Evolutionary conservation across 768 basidiomycete species (phyloP), one percentile per base, ranked within the genome.

Genomic region (Serendipita sp.): DNA sequence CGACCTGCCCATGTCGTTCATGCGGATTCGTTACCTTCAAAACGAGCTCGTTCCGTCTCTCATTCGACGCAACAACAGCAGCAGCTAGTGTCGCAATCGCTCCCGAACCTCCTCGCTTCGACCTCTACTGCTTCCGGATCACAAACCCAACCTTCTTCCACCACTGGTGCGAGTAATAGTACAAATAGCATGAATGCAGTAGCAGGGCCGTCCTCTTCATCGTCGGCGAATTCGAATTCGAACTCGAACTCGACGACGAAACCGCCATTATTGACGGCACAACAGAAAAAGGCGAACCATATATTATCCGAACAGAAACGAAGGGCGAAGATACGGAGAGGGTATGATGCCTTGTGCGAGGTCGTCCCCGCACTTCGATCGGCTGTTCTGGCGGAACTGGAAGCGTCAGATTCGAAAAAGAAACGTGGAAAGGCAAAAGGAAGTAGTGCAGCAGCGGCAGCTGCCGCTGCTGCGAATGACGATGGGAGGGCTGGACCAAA

Each of bases 231-330:
- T 46, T 13, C 45, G 18, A 46, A 13, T 24, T 24, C 24, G 24
- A 24, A 18, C 45, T 46, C 45, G 45, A 13, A 46, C 45, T 18
- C 48, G 48, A 18, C 48, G n/a, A 51, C 48, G n/a, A 75, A 77
- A 64, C 72, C 75, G 2, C 68, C 75, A 5, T 78, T 92, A 30
- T 80, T 94, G 30, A 85, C 86, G 1, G 83, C 88, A 0, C 85
- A 86, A 1, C 89, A 93, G 78, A 94, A 94, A 73, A 90, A 93
- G 72, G 87, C 87, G 45, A 94, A 94, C 70, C 92, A 96, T 71
- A 95, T 96, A 68, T 88, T 90, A 69, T 88, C 86, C 1, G 93
- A 96, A 76, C 92, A 95, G 76, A 94, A 94, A 73, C 85, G 93
- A 30, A 83, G 93, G 37, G 90, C 90, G 13, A 93, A 92, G 70